A percentile compares a stretch with the other conserved stretches of the same genome.
These are phyloP conservation scores for Phlegmacium glaucopus DNA, from an alignment of 768 basidiomycete genomes.

Conservation along the genomic window DNA sequence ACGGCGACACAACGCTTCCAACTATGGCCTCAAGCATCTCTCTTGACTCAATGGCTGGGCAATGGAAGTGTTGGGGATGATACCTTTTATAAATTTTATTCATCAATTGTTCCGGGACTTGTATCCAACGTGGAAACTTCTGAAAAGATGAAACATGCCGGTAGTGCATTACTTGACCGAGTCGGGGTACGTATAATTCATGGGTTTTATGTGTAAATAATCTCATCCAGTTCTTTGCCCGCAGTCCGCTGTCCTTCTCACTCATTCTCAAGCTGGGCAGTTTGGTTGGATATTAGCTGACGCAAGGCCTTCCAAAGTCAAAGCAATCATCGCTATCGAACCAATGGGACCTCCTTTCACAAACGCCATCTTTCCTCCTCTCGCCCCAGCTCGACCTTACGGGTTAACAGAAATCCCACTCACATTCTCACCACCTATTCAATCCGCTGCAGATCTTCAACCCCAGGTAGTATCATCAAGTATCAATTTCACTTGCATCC, in stretches of 20 bases:
- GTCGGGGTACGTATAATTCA: conserved; percentile 39
- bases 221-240: neutral
- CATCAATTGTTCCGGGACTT: conserved; percentile 39
- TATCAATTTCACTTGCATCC: conserved; percentile 35
- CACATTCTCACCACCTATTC: conserved; percentile 38
- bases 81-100: conserved; percentile 42
- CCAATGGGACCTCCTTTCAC: conserved; percentile 50
- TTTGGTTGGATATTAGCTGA: conserved; percentile 50
- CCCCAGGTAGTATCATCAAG: conserved; percentile 22
- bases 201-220: neutral
- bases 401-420: conserved; percentile 49
- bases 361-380: conserved; percentile 35
- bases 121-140: conserved; percentile 32
- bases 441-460: conserved; percentile 33
- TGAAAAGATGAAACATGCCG: conserved; percentile 38
- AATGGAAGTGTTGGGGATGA: conserved; percentile 44
- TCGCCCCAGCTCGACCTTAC: conserved; percentile 36
- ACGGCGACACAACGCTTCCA: conserved; percentile 37
- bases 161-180: conserved; percentile 38
- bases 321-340: conserved; percentile 47
- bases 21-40: conserved; percentile 42
- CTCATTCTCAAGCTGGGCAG: conserved; percentile 49
- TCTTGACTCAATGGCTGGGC: conserved; percentile 54
- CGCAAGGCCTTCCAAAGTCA: conserved; percentile 38
- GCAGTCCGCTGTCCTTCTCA: conserved; percentile 44